Evolutionary conservation across 441 rosid species (phyloP), one percentile per base, ranked within the genome.

Genomic region (Pelargonium myrrhifolium): DNA sequence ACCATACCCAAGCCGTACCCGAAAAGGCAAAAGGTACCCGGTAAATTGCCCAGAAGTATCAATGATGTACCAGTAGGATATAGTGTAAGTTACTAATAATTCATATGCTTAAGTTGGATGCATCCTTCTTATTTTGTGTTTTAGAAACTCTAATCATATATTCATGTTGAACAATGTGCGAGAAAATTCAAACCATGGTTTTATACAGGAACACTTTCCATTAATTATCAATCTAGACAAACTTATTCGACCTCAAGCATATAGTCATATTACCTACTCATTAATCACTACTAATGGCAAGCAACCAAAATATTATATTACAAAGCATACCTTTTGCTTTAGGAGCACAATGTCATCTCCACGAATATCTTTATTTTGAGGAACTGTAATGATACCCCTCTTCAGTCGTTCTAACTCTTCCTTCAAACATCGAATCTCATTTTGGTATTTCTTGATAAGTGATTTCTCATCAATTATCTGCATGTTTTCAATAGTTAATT

Each of bases 381-480:
- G 86, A 82, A 84, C 77, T 71, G 90, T 83, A 64, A 80, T 82
- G 69, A 89, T 85, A 72, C 93, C 97, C 76, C 79, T 77, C 74
- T 81, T 86, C 69, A 88, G 60, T 68, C 83, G 85, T 62, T 86
- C 87, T 65, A 88, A 76, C 77, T 88, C 94, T 72, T 88, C 89
- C 81, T 88, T 88, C 63, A 88, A 80, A 71, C 75, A 74, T 37
- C 84, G 79, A 82, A 86, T 86, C 85, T 88, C 91, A 12, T 83
- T 74, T 76, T 88, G 94, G 75, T 88, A 85, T 77, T 86, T 88
- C 80, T 88, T 86, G 62, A 88, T 86, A 58, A 88, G 79, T 62
- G 95, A 88, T 73, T 88, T 88, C 78, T 88, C 92, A 60, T 88
- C 95, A 72, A 84, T 85, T 71, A 88, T 88, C 95, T 88, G 80